Percentiles rank a stretch among this genome's conserved stretches.
Conservation (phyloP, 495 filamentous ascomycete genomes). For the Tuber indicum region DNA sequence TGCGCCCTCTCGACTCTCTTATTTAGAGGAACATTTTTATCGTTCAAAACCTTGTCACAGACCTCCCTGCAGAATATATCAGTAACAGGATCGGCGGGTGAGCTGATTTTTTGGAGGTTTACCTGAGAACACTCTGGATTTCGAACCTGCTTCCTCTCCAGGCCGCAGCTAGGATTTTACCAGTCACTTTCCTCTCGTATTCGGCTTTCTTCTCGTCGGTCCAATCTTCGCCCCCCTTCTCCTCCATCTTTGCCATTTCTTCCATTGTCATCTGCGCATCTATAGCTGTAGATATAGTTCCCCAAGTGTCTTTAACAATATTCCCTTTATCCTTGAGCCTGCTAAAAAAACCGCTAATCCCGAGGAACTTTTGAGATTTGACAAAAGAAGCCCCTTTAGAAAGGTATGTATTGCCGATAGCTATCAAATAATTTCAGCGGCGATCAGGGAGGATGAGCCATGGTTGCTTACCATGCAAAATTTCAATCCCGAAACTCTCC, state of each 20-base stretch:
- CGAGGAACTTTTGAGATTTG: slow-evolving; percentile 93
- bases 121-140: slow-evolving; percentile 90
- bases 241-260: slow-evolving; percentile 94
- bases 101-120: slow-evolving; percentile 40
- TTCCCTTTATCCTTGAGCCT: slow-evolving; percentile 94
- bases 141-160: slow-evolving; percentile 97
- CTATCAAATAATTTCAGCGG: slow-evolving; percentile 40
- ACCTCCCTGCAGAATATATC: slow-evolving; percentile 29
- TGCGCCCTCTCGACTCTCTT: slow-evolving; percentile 89
- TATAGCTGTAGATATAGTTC: slow-evolving; percentile 92
- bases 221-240: slow-evolving; percentile 95
- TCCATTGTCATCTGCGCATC: slow-evolving; percentile 98
- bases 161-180: slow-evolving; percentile 96
- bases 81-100: neutral
- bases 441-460: neutral
- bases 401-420: slow-evolving; percentile 82
- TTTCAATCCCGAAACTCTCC: slow-evolving; percentile 96
- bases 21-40: slow-evolving; percentile 72
- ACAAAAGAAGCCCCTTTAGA: slow-evolving; percentile 79
- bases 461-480: slow-evolving; percentile 57
- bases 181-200: slow-evolving; percentile 88
- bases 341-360: slow-evolving; percentile 89
- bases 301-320: slow-evolving; percentile 96
- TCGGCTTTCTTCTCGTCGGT: slow-evolving; percentile 97
- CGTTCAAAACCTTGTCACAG: slow-evolving; percentile 55